Conservation (phyloP, 192 early-diverging fungal species). For the Spizellomyces sp. region DNA sequence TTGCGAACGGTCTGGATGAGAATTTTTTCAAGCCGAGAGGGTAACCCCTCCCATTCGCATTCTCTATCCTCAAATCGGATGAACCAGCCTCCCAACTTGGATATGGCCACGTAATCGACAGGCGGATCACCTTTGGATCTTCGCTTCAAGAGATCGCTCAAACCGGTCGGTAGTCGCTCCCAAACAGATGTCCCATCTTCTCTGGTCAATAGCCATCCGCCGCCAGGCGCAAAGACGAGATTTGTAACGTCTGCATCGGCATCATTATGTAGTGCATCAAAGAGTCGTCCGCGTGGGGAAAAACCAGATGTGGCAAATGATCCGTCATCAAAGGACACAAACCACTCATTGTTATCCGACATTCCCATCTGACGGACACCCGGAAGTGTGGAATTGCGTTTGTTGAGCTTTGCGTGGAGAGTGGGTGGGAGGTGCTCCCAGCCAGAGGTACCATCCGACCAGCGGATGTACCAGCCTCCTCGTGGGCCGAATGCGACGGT, state of each 20-base stretch:
- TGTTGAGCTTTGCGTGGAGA: constrained; percentile 38
- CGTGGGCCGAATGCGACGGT: constrained; percentile 28
- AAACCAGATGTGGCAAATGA: constrained; percentile 37
- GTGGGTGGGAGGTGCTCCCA: constrained; percentile 35
- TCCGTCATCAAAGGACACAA: constrained; percentile 37
- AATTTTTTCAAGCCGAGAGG: constrained; percentile 22
- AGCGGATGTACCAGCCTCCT: constrained; percentile 27
- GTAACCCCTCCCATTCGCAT: constrained; percentile 39
- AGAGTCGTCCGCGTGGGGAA: constrained; percentile 24
- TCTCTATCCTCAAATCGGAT: constrained; percentile 38
- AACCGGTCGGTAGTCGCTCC: constrained; percentile 35
- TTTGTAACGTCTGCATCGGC: constrained; percentile 26
- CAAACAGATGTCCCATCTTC: constrained; percentile 32
- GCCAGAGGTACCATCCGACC: constrained; percentile 26
- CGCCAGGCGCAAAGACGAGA: constrained; percentile 43
- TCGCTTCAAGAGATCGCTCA: constrained; percentile 29
- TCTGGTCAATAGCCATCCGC: constrained; percentile 32
- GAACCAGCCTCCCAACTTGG: constrained; percentile 43
- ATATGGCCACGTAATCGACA: constrained; percentile 34
- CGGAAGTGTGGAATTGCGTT: constrained; percentile 27
- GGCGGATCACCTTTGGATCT: constrained; percentile 20
- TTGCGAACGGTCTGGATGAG: constrained; percentile 29
- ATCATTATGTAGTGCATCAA: constrained; percentile 25
- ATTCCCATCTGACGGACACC: constrained; percentile 30
- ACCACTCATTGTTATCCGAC: constrained; percentile 31